Evolutionary conservation across 2,329 filamentous ascomycete genomes (phyloP).

Genomic region (Geosmithia putterillii): DNA sequence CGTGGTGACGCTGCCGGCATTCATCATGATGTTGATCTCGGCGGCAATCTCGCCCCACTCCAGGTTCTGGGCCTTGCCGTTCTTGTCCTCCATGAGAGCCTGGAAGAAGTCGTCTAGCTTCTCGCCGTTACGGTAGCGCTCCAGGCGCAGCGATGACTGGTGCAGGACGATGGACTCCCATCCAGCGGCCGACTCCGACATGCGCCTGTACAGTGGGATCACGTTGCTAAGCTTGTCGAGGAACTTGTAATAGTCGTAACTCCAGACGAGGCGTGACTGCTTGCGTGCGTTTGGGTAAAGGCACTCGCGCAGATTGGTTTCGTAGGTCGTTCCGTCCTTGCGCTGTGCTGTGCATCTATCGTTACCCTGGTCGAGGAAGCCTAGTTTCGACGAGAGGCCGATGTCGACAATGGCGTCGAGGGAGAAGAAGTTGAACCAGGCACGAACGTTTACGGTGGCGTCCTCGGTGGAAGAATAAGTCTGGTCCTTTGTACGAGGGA

Average conservation of each 20-base stretch:
- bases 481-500: conserved; percentile 4
- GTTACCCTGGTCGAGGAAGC: conserved; percentile 1
- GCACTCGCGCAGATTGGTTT: background rate
- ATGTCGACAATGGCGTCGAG: conserved; percentile 43
- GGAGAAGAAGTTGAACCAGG: conserved; percentile 42
- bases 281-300: background rate
- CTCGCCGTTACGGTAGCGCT: conserved; percentile 36
- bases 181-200: background rate
- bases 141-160: conserved; percentile 20
- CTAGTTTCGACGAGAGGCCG: background rate
- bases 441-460: conserved; percentile 29
- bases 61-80: conserved; percentile 26
- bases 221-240: conserved; percentile 31
- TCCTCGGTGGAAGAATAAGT: background rate
- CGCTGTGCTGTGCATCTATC: background rate
- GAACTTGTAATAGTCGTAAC: conserved; percentile 5
- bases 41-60: conserved; percentile 47
- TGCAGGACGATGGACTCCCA: conserved; percentile 13
- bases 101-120: conserved; percentile 47
- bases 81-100: conserved; percentile 36
- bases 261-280: background rate
- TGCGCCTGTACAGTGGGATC: background rate
- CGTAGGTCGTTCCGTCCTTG: conserved; percentile 1
- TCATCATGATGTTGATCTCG: conserved; percentile 40
- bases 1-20: conserved; percentile 38